Conservation (phyloP, 352 stramenopile species). For the Globisporangium polare region DNA sequence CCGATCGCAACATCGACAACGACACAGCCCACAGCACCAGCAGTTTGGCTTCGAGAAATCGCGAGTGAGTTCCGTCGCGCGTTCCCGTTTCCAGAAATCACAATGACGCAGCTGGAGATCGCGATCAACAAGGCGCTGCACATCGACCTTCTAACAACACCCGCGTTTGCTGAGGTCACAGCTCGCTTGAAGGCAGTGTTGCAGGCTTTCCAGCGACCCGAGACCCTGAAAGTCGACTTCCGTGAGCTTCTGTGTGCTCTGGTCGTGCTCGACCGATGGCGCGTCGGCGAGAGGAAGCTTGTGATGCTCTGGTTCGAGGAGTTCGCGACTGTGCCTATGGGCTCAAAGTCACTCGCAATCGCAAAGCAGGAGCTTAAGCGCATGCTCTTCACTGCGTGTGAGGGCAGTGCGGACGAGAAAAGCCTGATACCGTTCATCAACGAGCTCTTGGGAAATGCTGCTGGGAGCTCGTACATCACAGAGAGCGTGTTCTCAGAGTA, state of each 20-base stretch:
- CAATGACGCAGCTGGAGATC: constrained; percentile 39
- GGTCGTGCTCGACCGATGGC: constrained; percentile 48
- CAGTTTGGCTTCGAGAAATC: constrained; percentile 31
- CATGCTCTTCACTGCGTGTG: constrained; percentile 37
- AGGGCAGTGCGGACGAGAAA: constrained; percentile 33
- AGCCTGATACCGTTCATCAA: constrained; percentile 29
- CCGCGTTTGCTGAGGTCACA: constrained; percentile 12
- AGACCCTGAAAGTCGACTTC: constrained; percentile 28
- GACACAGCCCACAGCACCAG: not conserved
- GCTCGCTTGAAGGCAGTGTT: constrained; percentile 24
- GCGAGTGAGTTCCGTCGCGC: constrained; percentile 25
- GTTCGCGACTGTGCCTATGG: constrained; percentile 24
- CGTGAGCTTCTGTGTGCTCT: constrained; percentile 44
- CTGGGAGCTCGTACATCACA: constrained; percentile 7
- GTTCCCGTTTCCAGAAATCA: constrained; percentile 23
- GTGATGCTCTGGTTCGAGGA: constrained; percentile 53
- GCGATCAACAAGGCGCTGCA: constrained; percentile 26
- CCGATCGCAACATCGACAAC: not conserved
- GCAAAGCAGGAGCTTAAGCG: constrained; percentile 22
- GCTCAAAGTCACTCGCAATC: constrained; percentile 9
- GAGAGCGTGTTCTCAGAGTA: constrained; percentile 17
- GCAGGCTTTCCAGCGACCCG: constrained; percentile 27
- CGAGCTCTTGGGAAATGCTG: constrained; percentile 10
- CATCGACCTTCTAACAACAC: constrained; percentile 4
- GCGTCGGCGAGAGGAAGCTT: constrained; percentile 36